Percentiles rank a stretch among this genome's conserved stretches.
phyloP scores from a whole-genome alignment of 768 basidiomycete genomes.

The Pisolithus marmoratus region DNA sequence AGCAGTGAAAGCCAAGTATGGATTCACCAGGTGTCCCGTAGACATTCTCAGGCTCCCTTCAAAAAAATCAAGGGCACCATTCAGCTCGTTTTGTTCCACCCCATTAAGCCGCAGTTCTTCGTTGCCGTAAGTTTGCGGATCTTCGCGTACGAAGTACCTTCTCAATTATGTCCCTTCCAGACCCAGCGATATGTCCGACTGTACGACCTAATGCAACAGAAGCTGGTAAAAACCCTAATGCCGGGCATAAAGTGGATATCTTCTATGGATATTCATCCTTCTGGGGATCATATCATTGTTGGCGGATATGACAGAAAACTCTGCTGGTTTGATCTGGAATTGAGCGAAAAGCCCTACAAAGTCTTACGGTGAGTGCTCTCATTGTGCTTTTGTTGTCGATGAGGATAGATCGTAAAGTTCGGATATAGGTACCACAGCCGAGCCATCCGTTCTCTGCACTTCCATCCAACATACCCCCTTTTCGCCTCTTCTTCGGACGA shows the following conservation, averaged over 20 bases:
- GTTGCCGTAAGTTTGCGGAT: slow-evolving; percentile 70
- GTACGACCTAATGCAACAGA: slow-evolving; percentile 93
- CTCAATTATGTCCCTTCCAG: slow-evolving; percentile 34
- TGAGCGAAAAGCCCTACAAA: slow-evolving; percentile 96
- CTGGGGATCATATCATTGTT: slow-evolving; percentile 93
- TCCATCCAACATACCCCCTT: slow-evolving; percentile 91
- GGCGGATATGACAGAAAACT: slow-evolving; percentile 97
- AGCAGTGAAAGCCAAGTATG: slow-evolving; percentile 75
- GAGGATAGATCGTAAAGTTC: slow-evolving; percentile 7
- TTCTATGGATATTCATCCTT: slow-evolving; percentile 93
- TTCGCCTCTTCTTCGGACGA: slow-evolving; percentile 97
- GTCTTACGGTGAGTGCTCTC: slow-evolving; percentile 61
- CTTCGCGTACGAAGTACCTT: slow-evolving; percentile 7
- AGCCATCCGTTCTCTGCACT: slow-evolving; percentile 88
- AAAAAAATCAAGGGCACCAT: slow-evolving; percentile 89
- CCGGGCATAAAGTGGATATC: slow-evolving; percentile 99
- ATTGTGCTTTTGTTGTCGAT: background rate
- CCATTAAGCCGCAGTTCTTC: slow-evolving; percentile 91
- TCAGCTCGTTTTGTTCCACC: slow-evolving; percentile 93
- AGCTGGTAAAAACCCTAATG: slow-evolving; percentile 85
- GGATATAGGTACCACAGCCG: slow-evolving; percentile 78
- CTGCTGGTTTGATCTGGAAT: slow-evolving; percentile 98
- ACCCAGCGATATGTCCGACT: slow-evolving; percentile 95
- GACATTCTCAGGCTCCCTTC: slow-evolving; percentile 97
- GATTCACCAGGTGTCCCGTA: slow-evolving; percentile 91